phyloP scores from a whole-genome alignment of 768 basidiomycete genomes.

The Piloderma croceum region DNA sequence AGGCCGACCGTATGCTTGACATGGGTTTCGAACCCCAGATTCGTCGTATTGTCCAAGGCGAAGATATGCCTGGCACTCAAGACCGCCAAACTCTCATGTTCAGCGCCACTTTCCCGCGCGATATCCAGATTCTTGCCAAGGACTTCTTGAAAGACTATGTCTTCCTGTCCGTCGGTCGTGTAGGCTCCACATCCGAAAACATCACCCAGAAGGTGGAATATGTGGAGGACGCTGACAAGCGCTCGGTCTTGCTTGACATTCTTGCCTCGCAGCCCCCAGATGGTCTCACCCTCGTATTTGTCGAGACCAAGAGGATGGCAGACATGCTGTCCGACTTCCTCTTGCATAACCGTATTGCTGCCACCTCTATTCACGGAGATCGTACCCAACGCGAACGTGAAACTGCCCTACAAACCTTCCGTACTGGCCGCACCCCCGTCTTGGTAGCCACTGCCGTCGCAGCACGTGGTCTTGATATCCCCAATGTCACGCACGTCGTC shows the following conservation, averaged over 20 bases:
- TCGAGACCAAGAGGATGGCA: conserved; percentile 99
- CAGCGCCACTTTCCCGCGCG: conserved; percentile 97
- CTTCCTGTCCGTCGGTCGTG: conserved; percentile 97
- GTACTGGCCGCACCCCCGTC: conserved; percentile 89
- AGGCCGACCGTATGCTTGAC: conserved; percentile 99
- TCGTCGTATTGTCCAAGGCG: conserved; percentile 93
- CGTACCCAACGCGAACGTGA: conserved; percentile 98
- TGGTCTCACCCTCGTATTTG: conserved; percentile 92
- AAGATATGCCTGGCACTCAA: conserved; percentile 93
- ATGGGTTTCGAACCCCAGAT: conserved; percentile 99
- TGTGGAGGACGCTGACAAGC: conserved; percentile 95
- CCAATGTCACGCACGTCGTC: conserved; percentile 97
- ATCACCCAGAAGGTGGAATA: conserved; percentile 99
- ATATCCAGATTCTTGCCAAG: conserved; percentile 94
- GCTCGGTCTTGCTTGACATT: conserved; percentile 92
- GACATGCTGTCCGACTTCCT: conserved; percentile 98
- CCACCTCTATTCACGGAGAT: conserved; percentile 98
- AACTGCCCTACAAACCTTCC: conserved; percentile 91
- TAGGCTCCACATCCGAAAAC: conserved; percentile 98
- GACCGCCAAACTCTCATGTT: conserved; percentile 99
- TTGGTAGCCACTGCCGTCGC: conserved; percentile 98
- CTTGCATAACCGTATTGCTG: conserved; percentile 71
- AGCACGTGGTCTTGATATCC: conserved; percentile 97
- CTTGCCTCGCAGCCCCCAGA: conserved; percentile 66
- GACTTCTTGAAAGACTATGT: conserved; percentile 98